Percentiles rank a stretch among this genome's conserved stretches.
Evolutionary conservation across 768 basidiomycete genomes (phyloP).

Genomic region (Psilocybe cubensis): DNA sequence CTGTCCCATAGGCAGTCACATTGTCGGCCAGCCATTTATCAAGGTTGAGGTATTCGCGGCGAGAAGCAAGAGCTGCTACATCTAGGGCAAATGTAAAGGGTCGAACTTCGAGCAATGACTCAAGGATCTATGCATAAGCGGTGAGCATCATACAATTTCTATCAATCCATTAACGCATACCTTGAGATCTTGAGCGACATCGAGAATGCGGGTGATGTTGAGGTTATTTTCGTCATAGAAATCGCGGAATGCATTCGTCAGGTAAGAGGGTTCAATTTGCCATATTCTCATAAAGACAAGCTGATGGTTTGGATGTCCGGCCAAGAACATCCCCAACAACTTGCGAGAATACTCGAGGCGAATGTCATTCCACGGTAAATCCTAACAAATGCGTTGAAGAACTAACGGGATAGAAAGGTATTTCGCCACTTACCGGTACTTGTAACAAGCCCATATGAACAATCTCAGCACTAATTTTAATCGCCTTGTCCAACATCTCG

Average conservation of each 20-base stretch:
- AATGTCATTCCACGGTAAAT: constrained; percentile 86
- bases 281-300: constrained; percentile 97
- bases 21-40: constrained; percentile 97
- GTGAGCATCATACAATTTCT: background rate
- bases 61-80: constrained; percentile 90
- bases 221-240: constrained; percentile 92
- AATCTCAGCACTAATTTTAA: constrained; percentile 92
- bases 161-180: constrained; percentile 43
- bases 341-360: constrained; percentile 87
- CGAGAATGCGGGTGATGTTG: constrained; percentile 93
- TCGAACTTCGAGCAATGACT: constrained; percentile 87
- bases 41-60: constrained; percentile 91
- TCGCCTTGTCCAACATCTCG: constrained; percentile 93
- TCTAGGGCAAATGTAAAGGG: constrained; percentile 92
- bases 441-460: constrained; percentile 93
- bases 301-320: constrained; percentile 92
- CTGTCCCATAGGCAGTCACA: constrained; percentile 77
- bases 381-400: constrained; percentile 38
- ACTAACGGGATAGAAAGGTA: background rate
- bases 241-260: constrained; percentile 87
- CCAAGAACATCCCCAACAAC: constrained; percentile 87
- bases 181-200: constrained; percentile 95
- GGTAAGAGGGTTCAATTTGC: constrained; percentile 86
- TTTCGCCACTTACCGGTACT: constrained; percentile 68
- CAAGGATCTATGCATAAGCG: constrained; percentile 68